A percentile compares a stretch with the other conserved stretches of the same genome.
phyloP scores from a whole-genome alignment of 2,329 filamentous ascomycete species.

The Xylariaceae sp. region DNA sequence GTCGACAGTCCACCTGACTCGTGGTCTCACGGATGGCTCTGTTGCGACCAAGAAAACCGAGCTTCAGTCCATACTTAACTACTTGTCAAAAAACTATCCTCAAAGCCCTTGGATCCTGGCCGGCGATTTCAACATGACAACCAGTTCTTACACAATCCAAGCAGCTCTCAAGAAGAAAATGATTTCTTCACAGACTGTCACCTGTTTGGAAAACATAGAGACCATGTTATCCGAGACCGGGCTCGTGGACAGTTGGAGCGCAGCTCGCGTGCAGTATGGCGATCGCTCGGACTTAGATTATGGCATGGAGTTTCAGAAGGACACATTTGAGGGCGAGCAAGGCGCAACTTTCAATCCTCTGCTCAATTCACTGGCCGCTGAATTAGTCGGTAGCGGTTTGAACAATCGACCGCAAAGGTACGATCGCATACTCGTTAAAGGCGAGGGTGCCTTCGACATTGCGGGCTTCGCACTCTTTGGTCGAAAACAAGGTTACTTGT shows the following conservation, averaged over 20 bases:
- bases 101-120: constrained; percentile 52
- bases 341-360: constrained; percentile 63
- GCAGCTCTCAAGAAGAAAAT: constrained; percentile 47
- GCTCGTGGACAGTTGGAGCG: constrained; percentile 51
- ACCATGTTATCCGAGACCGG: constrained; percentile 40
- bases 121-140: constrained; percentile 63
- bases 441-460: constrained; percentile 36
- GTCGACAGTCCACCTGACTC: constrained; percentile 58
- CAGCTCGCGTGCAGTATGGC: constrained; percentile 40
- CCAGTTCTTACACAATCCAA: constrained; percentile 53
- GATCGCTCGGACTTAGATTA: constrained; percentile 36
- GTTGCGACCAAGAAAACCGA: constrained; percentile 55
- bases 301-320: constrained; percentile 20
- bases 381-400: constrained; percentile 42
- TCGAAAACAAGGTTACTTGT: constrained; percentile 29
- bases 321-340: constrained; percentile 54
- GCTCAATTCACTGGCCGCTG: constrained; percentile 52
- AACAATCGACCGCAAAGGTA: constrained; percentile 61
- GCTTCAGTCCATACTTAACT: constrained; percentile 44
- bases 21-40: constrained; percentile 56
- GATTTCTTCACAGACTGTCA: constrained; percentile 48
- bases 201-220: constrained; percentile 44
- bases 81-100: constrained; percentile 41
- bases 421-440: constrained; percentile 56
- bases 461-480: constrained; percentile 57